Base-by-base conservation (phyloP, 768 basidiomycete species). In the Fistulinella prunicolor region DNA sequence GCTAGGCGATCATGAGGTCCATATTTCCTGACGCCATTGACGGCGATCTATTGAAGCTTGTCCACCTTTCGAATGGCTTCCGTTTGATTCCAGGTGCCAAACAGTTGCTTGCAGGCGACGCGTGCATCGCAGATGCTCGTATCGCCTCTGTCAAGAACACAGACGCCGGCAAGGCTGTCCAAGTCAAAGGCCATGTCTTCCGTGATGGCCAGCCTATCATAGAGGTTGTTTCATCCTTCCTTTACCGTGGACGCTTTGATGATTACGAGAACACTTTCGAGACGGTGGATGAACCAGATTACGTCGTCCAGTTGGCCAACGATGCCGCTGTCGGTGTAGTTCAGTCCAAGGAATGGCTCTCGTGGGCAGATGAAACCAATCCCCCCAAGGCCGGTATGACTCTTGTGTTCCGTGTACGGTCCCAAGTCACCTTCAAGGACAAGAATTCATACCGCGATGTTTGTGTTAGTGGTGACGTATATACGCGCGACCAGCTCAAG, bases 241-340 rank as follows among this genome's bases (percentile, higher is more conserved):
- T 99, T 36, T 98, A 96, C 73, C 92, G 96, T 54, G 95, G 96
- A 41, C 83, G 82, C 41, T 99, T 98, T 73, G 76, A 72, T 60
- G 96, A 98, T 74, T 98, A 83, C 66, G 81, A 89, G 65, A 94
- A 97, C 72, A 98, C 96, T 0, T 99, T 99, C 69, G 93, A 97
- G 68, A 86, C 85, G 12, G 77, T 86, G 37, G 86, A 93, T 52
- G 94, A 96, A 65, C 84, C 88, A 0, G 91, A 94, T 56, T 96
- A 95, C 67, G 65, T 83, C 23, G 85, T 99, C 16, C 75, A 83
- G 29, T 62, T 96, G 50, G 72, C 76, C 28, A 83, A 77, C 6
- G 86, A 92, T 54, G 88, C 92, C 3, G 80, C 78, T 26, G 85
- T 97, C 54, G 94, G 92, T 35, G 91, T 98, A 16, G 74, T 99